A percentile compares a stretch with the other conserved stretches of the same genome.
Conservation (phyloP, 148 eudicot genomes). For the Nepenthes mirabilis region DNA sequence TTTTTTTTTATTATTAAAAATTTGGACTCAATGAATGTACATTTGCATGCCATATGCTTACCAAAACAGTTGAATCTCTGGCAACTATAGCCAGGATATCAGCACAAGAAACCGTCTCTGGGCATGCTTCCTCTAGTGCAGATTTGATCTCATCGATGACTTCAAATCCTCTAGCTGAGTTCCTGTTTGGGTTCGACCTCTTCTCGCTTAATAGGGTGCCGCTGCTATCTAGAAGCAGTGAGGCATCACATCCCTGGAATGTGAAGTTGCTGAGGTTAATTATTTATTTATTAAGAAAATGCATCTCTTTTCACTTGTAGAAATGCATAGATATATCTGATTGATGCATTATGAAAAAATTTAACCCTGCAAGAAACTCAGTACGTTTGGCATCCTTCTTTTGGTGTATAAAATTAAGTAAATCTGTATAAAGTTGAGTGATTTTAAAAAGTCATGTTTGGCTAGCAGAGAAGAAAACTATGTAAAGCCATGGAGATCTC, state of each 20-base stretch:
- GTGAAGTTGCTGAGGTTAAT: not conserved
- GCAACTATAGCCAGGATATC: constrained; percentile 37
- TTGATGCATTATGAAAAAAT: not conserved
- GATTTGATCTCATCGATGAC: constrained; percentile 40
- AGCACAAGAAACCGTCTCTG: constrained; percentile 45
- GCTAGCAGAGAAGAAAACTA: no score
- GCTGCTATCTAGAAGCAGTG: constrained; percentile 32
- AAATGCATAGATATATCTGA: not conserved
- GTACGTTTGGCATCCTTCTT: no score
- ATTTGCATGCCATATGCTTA: constrained; percentile 9
- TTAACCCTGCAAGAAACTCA: no score
- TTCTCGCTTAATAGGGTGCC: constrained; percentile 34
- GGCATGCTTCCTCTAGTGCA: constrained; percentile 39
- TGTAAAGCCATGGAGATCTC: no score
- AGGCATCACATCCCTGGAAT: constrained; percentile 49
- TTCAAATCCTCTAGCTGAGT: constrained; percentile 40
- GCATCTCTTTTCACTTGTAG: not conserved
- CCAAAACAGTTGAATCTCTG: constrained; percentile 34
- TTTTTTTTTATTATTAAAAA: not conserved
- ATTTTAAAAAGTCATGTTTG: no score
- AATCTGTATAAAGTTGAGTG: no score
- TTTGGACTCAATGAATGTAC: not conserved
- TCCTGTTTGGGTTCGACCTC: constrained; percentile 26
- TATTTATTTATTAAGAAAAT: not conserved
- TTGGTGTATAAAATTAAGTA: no score